Conservation (phyloP, 441 rosid genomes). For the Pelargonium australe region DNA sequence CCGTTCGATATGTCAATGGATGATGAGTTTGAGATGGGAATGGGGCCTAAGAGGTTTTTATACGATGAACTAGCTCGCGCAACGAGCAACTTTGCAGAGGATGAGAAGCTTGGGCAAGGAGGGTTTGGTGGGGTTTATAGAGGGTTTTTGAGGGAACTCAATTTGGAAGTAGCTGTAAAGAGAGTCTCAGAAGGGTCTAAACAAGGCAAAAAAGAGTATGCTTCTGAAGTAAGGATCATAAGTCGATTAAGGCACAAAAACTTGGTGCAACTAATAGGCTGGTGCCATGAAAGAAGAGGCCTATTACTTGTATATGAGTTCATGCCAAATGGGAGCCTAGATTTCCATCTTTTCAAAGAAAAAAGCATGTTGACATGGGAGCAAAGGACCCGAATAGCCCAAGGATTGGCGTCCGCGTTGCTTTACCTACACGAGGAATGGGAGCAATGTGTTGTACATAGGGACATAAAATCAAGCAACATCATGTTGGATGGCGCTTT, state of each 20-base stretch:
- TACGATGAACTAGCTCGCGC: not conserved
- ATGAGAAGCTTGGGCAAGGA: not conserved
- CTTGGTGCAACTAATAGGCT: not conserved
- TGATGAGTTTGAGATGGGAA: not conserved
- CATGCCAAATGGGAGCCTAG: constrained; percentile 2
- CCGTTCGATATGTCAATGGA: not conserved
- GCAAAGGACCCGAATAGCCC: not conserved
- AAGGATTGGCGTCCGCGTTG: not conserved
- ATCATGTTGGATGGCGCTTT: not conserved
- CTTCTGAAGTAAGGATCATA: not conserved
- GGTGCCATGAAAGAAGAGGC: constrained; percentile 1
- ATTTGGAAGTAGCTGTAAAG: not conserved
- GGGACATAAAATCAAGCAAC: too few species aligned
- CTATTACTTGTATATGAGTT: not conserved
- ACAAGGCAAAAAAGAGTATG: not conserved
- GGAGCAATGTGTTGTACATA: too few species aligned
- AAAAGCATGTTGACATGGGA: not conserved
- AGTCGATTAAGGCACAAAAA: not conserved
- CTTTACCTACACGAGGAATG: too few species aligned
- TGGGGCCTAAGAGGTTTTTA: not conserved
- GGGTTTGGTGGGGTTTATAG: not conserved
- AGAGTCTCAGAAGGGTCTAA: not conserved
- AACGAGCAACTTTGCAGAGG: not conserved
- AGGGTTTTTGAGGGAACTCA: not conserved
- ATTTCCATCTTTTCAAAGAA: not conserved